Evolutionary conservation across 1,284 basidiomycete genomes (phyloP), one percentile per base, ranked within the genome.

Genomic region (Ceratobasidium sp.): DNA sequence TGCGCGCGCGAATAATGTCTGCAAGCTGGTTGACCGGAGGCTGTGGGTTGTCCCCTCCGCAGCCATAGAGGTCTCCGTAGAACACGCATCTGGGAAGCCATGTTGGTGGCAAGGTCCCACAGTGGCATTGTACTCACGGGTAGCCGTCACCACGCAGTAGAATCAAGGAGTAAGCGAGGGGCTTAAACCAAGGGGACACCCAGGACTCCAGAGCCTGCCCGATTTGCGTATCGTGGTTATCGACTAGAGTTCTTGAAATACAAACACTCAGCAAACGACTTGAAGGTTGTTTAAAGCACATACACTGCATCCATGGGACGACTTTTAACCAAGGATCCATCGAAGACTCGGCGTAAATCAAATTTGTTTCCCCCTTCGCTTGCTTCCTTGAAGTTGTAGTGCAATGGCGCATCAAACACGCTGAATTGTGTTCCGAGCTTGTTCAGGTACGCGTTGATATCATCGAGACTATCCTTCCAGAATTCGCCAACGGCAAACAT

Each of bases 91-190:
- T 80, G 47, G 12, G 58, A n/a, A n/a, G 4, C n/a, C n/a, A n/a
- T 20, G 17, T 22, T 56, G 6, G 57, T 32, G 17, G 38, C 68
- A 20, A 71, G 68, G 1, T 69, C 34, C 71, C 73, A 72, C 32
- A 54, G 5, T 12, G 32, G 7, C 8, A 47, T 7, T 40, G 4
- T 7, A 76, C 79, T 72, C 64, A 83, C 60, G 85, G 86, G 77
- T 86, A 86, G 8, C 86, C 85, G 50, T 82, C 82, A 0, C 78
- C 76, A 38, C 85, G 79, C 25, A 85, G 79, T 15, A 86, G 78
- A 75, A 86, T 87, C 69, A 86, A 74, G 3, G 83, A 79, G 74
- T 86, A 86, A 3, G 84, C 85, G 4, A 87, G 77, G 0, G 85
- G 85, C 73, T 86, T 86, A 80, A 86, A 87, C 57, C 77, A 76